phyloP scores from a whole-genome alignment of 139 green algal species.

The Closterium sp. region DNA sequence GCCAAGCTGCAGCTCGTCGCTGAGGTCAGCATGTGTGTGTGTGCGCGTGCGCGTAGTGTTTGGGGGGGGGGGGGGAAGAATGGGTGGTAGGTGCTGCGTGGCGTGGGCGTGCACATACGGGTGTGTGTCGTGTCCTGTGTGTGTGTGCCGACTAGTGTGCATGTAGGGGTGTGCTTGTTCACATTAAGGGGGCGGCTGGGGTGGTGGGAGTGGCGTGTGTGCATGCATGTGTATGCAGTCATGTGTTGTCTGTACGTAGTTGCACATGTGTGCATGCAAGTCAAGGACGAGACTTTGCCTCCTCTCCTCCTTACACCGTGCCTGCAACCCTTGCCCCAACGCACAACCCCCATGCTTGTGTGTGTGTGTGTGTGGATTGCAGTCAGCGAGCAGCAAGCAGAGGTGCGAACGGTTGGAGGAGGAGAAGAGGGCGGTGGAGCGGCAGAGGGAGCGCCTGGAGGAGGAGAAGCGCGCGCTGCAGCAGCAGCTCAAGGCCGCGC shows the following conservation, averaged over 20 bases:
- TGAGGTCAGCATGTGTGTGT: neutral
- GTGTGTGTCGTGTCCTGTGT: neutral
- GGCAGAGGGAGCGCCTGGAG: neutral
- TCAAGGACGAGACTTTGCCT: too few relatives aligned
- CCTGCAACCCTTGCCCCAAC: neutral
- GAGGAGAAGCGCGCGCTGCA: neutral
- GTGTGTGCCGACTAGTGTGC: neutral
- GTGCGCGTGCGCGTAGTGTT: too few relatives aligned
- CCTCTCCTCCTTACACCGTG: neutral
- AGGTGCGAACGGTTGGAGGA: neutral
- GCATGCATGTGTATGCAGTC: too few relatives aligned
- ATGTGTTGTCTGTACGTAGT: too few relatives aligned
- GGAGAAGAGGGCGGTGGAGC: neutral
- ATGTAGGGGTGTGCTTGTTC: neutral
- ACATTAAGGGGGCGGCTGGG: too few relatives aligned
- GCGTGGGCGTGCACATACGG: neutral
- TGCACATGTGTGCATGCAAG: too few relatives aligned
- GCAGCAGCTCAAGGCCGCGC: neutral
- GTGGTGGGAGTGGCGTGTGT: too few relatives aligned
- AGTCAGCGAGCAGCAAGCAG: neutral
- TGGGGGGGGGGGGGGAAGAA: too few relatives aligned
- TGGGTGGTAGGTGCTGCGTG: neutral
- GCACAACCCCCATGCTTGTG: too few relatives aligned
- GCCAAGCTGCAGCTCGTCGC: neutral
- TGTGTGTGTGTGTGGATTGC: too few relatives aligned